phyloP scores from a whole-genome alignment of 768 basidiomycete species.

The Amanita polypyramis region DNA sequence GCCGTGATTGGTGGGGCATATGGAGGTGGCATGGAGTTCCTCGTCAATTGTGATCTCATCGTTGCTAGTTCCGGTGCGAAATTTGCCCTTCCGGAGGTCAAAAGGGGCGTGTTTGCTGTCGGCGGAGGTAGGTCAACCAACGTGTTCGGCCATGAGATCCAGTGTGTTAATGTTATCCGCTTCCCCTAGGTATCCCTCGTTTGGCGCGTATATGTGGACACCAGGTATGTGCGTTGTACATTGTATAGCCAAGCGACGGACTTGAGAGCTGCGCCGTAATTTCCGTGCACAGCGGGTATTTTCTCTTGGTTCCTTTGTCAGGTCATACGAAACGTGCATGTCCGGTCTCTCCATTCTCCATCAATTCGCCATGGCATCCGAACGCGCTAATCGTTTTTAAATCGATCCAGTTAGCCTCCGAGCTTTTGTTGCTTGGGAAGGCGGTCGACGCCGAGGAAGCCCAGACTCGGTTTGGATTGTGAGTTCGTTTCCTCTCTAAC shows the following conservation, averaged over 20 bases:
- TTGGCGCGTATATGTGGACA: constrained; percentile 58
- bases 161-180: background rate
- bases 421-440: constrained; percentile 66
- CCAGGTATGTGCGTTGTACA: constrained; percentile 39
- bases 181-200: constrained; percentile 50
- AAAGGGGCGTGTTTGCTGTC: constrained; percentile 61
- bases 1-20: constrained; percentile 70
- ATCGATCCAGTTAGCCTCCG: constrained; percentile 50
- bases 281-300: no score
- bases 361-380: constrained; percentile 6
- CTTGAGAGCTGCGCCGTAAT: no score
- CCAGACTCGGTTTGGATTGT: constrained; percentile 66
- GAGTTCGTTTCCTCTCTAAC: constrained; percentile 20
- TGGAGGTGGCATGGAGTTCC: constrained; percentile 56
- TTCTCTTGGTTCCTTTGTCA: constrained; percentile 4
- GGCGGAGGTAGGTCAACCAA: constrained; percentile 47
- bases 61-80: constrained; percentile 55
- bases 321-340: background rate
- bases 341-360: background rate
- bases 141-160: background rate
- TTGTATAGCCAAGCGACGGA: background rate
- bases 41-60: constrained; percentile 73
- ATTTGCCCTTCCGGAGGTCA: constrained; percentile 72
- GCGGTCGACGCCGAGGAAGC: constrained; percentile 61
- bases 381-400: constrained; percentile 7